Evolutionary conservation across 768 basidiomycete species (phyloP).

Genomic region (Sarcomyxa edulis): DNA sequence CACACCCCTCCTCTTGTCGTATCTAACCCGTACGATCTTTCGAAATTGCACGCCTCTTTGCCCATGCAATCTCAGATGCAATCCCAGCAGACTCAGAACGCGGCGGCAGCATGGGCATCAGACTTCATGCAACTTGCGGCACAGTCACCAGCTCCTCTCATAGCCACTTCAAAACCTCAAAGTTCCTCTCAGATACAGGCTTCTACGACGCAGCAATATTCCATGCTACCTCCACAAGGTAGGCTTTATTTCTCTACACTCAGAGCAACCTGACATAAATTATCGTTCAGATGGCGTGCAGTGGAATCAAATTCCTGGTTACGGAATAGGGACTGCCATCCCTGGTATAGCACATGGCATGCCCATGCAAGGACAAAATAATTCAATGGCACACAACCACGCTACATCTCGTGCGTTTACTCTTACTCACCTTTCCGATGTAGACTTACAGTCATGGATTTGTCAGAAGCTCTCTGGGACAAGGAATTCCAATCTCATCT

Average conservation of each 20-base stretch:
- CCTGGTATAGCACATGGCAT: too few relatives aligned
- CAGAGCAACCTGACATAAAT: too few relatives aligned
- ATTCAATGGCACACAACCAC: too few relatives aligned
- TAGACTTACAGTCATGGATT: background rate
- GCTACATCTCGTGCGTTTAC: too few relatives aligned
- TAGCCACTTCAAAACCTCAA: slow-evolving; percentile 5
- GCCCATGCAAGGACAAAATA: slow-evolving; percentile 16
- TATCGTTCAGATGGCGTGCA: too few relatives aligned
- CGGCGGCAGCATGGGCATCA: slow-evolving; percentile 49
- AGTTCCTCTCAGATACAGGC: slow-evolving; percentile 8
- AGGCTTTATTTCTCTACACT: too few relatives aligned
- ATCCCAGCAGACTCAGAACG: slow-evolving; percentile 18
- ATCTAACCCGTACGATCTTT: slow-evolving; percentile 48
- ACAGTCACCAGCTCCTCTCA: slow-evolving; percentile 3
- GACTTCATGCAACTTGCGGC: slow-evolving; percentile 44
- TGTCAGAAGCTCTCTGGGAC: slow-evolving; percentile 53
- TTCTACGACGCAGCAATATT: slow-evolving; percentile 6
- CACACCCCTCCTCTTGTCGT: slow-evolving; percentile 29
- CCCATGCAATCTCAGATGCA: slow-evolving; percentile 23
- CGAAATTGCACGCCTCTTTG: slow-evolving; percentile 45
- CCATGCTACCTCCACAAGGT: background rate
- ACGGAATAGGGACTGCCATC: too few relatives aligned
- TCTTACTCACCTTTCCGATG: background rate
- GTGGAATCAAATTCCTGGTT: slow-evolving; percentile 11
- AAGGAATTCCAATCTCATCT: slow-evolving; percentile 53